A percentile compares a stretch with the other conserved stretches of the same genome.
These are phyloP conservation scores for Populus nigra DNA, from an alignment of 345 rosid species.

Conservation along the genomic window DNA sequence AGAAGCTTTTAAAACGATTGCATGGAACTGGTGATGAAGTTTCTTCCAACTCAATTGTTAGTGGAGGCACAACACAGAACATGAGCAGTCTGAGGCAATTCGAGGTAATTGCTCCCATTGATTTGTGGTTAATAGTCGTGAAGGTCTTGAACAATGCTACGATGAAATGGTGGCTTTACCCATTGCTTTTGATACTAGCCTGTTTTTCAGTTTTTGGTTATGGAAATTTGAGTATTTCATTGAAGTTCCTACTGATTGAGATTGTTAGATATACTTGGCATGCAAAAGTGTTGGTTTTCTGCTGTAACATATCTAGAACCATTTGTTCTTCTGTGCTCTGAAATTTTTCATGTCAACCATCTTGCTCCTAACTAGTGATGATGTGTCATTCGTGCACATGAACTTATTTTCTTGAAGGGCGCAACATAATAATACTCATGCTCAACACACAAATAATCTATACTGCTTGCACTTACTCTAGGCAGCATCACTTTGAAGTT, in stretches of 20 bases:
- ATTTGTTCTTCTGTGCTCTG: background rate
- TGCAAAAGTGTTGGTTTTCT: background rate
- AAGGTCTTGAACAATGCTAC: background rate
- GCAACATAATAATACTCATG: background rate
- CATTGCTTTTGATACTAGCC: background rate
- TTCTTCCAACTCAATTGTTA: conserved; percentile 47
- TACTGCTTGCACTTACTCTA: background rate
- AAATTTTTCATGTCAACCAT: background rate
- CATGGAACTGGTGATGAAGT: conserved; percentile 59
- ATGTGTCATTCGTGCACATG: background rate
- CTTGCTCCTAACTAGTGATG: background rate
- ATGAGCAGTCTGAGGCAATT: conserved; percentile 71
- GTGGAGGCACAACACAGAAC: conserved; percentile 60
- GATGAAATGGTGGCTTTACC: background rate
- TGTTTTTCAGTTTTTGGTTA: background rate
- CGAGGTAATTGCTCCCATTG: conserved; percentile 48
- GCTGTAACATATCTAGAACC: background rate
- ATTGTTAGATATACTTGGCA: background rate
- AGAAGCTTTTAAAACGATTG: conserved; percentile 66
- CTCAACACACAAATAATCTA: background rate
- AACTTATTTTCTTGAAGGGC: background rate
- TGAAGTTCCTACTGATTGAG: background rate
- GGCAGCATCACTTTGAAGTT: background rate
- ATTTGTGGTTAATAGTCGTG: background rate
- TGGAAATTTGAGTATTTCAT: background rate